Conservation (phyloP, 2,329 filamentous ascomycete species). For the Trichoderma semiorbis region DNA sequence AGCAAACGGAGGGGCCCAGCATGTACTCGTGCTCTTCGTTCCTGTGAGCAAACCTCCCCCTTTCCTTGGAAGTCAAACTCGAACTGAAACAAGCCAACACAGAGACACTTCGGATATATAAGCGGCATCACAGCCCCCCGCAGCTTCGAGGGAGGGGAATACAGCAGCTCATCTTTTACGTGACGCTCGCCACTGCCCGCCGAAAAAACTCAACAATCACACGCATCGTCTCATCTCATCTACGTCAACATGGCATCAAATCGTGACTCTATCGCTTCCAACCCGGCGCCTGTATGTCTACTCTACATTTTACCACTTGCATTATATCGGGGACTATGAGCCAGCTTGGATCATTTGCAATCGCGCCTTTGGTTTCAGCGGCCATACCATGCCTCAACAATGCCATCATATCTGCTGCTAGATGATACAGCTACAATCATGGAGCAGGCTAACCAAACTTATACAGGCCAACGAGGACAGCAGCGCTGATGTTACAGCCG, state of each 20-base stretch:
- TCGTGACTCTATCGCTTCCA: conserved; percentile 17
- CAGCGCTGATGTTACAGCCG: conserved; percentile 62
- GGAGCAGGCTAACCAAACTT: neutral
- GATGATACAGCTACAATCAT: neutral
- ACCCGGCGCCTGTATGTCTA: conserved; percentile 16
- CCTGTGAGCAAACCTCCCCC: neutral
- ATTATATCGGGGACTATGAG: neutral
- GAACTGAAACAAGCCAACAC: neutral
- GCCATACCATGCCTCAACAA: neutral
- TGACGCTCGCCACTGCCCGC: neutral
- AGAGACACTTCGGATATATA: neutral
- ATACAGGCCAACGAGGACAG: conserved; percentile 11
- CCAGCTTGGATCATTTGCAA: neutral
- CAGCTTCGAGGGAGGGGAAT: neutral
- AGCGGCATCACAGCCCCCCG: neutral
- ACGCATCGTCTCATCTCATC: neutral
- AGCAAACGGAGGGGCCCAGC: neutral
- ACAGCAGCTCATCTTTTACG: neutral
- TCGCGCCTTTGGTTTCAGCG: neutral
- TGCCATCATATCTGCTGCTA: neutral
- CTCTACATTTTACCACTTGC: neutral
- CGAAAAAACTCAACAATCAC: neutral
- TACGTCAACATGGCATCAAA: conserved; percentile 16
- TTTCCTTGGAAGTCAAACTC: neutral
- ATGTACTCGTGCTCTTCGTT: neutral